Evolutionary conservation across 805 yeast genomes (phyloP), one percentile per base, ranked within the genome.

Genomic region (Hanseniaspora nectarophila): DNA sequence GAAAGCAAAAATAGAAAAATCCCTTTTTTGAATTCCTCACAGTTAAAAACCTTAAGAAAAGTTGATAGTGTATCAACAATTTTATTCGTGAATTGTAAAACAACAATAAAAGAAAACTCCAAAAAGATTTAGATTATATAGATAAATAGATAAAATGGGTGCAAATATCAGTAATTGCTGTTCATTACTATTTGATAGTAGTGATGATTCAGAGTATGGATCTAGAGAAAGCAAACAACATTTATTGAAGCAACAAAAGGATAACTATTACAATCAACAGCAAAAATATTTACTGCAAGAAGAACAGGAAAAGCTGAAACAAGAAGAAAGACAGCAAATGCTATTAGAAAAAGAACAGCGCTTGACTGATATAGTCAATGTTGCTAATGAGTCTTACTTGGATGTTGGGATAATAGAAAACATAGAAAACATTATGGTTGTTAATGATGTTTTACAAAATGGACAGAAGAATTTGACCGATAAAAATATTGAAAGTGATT

Each of bases 171-270:
- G 53, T 26, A 35, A 50, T 5, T 47, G 54, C 23, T 50, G 53
- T 8, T 15, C 31, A 5, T 29, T 45, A 16, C 15, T 44, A 15
- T 43, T 35, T 18, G 37, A 21, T 18, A 42, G 31, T 18, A n/a
- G 16, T 28, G 39, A 35, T 26, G 40, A 31, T 15, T 26, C 52
- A 8, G 54, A 54, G 35, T n/a, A 18, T 45, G 29, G 50, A 47
- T 32, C 40, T 40, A 39, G 53, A 49, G 45, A 55, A 51, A 18
- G 54, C 42, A 24, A 54, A 53, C 32, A 47, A 35, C 16, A 34
- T 34, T 32, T 48, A 51, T 20, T 50, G 31, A 26, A 46, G 35
- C 50, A 44, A 32, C 46, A 54, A 21, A 20, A 43, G 12, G 50
- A 24, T 23, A 40, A 39, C 31, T 39, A 16, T 16, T 38, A 15